Percentiles rank a stretch among this genome's conserved stretches.
Evolutionary conservation across 2,329 filamentous ascomycete genomes (phyloP).

Genomic region (Aspergillus sp.): DNA sequence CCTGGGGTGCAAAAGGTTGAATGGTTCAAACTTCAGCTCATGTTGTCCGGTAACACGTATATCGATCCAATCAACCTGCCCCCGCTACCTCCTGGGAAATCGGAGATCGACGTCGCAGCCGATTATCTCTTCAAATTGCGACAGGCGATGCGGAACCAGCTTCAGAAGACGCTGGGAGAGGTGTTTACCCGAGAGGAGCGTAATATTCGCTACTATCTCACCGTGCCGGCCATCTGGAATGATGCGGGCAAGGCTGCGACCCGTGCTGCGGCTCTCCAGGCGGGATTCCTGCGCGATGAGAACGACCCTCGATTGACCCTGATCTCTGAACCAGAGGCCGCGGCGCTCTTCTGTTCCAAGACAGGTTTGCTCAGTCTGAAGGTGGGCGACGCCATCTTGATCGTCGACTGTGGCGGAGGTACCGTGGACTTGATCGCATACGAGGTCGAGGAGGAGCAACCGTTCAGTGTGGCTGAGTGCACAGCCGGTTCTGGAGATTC

Average conservation of each 20-base stretch:
- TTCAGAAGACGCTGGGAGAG: slow-evolving; percentile 93
- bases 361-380: slow-evolving; percentile 92
- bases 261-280: slow-evolving; percentile 89
- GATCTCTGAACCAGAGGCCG: slow-evolving; percentile 92
- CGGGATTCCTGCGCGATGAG: slow-evolving; percentile 91
- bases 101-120: slow-evolving; percentile 97
- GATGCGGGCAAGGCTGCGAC: slow-evolving; percentile 97
- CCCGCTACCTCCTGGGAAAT: slow-evolving; percentile 93
- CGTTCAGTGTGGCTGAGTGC: slow-evolving; percentile 94
- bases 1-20: slow-evolving; percentile 97
- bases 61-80: slow-evolving; percentile 98
- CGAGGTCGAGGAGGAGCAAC: slow-evolving; percentile 94
- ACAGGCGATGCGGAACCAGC: slow-evolving; percentile 88
- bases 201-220: slow-evolving; percentile 95
- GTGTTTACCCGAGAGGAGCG: slow-evolving; percentile 97
- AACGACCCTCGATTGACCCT: slow-evolving; percentile 94
- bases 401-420: slow-evolving; percentile 96
- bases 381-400: slow-evolving; percentile 95
- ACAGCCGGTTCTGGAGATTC: slow-evolving; percentile 96
- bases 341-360: slow-evolving; percentile 96
- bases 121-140: slow-evolving; percentile 98
- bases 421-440: slow-evolving; percentile 99
- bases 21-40: slow-evolving; percentile 99
- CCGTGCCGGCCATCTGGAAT: slow-evolving; percentile 99
- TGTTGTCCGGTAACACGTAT: slow-evolving; percentile 97